Conservation (phyloP, 2,329 filamentous ascomycete species). For the Apiospora hydei region DNA sequence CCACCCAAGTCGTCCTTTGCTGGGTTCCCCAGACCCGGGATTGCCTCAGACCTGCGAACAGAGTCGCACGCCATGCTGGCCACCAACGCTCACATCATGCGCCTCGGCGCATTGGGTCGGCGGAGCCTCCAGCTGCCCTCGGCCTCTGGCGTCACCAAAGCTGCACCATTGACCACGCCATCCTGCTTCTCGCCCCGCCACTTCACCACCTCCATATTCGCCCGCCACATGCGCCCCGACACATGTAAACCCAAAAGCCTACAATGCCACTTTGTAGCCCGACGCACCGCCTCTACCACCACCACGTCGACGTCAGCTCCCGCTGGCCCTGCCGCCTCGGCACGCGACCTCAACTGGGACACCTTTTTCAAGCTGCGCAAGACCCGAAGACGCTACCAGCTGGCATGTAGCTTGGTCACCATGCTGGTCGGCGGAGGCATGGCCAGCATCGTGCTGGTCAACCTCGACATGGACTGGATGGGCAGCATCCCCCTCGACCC, state of each 20-base stretch:
- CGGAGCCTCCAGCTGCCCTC: slow-evolving; percentile 40
- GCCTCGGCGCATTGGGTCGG: slow-evolving; percentile 38
- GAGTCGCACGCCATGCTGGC: slow-evolving; percentile 34
- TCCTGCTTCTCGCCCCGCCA: slow-evolving; percentile 32
- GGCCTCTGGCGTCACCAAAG: slow-evolving; percentile 31
- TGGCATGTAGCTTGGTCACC: slow-evolving; percentile 75
- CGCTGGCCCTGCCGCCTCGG: slow-evolving; percentile 35
- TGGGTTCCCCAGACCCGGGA: neutral
- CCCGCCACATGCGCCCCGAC: neutral
- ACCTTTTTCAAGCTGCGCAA: slow-evolving; percentile 91
- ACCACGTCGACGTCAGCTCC: slow-evolving; percentile 23
- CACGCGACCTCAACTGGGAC: slow-evolving; percentile 77
- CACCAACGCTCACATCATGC: slow-evolving; percentile 35
- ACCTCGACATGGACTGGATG: slow-evolving; percentile 75
- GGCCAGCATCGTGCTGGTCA: slow-evolving; percentile 72
- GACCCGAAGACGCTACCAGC: slow-evolving; percentile 82
- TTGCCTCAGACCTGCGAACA: neutral
- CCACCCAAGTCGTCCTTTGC: neutral
- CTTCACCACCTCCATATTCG: slow-evolving; percentile 30
- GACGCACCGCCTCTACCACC: slow-evolving; percentile 40
- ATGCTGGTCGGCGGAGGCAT: slow-evolving; percentile 67
- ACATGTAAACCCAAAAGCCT: slow-evolving; percentile 10
- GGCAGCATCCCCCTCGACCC: slow-evolving; percentile 84
- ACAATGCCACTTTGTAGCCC: slow-evolving; percentile 35
- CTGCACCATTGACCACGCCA: slow-evolving; percentile 32